These are phyloP conservation scores for Exutisphaerella laricina DNA, from an alignment of 2,329 filamentous ascomycete genomes.

Conservation along the genomic window DNA sequence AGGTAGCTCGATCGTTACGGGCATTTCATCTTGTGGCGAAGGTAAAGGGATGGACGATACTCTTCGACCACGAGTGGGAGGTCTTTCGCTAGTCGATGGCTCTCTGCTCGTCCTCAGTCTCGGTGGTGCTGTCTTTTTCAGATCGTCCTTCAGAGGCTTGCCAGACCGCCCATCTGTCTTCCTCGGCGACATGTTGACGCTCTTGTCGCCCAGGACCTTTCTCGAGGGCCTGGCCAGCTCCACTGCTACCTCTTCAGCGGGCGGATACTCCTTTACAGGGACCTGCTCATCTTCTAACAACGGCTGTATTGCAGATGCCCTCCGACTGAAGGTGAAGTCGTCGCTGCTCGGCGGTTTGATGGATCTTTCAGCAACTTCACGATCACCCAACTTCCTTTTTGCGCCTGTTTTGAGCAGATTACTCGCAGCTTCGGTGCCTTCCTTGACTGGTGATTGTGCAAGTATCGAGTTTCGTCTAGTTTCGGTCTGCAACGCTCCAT, in stretches of 20 bases:
- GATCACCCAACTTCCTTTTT: slow-evolving; percentile 54
- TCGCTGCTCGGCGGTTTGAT: slow-evolving; percentile 32
- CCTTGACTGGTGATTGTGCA: slow-evolving; percentile 35
- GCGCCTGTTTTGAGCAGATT: slow-evolving; percentile 43
- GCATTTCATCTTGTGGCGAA: slow-evolving; percentile 16
- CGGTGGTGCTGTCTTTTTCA: slow-evolving; percentile 17
- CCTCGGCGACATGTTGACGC: slow-evolving; percentile 34
- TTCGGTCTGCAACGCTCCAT: slow-evolving; percentile 44
- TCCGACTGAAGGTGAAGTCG: slow-evolving; percentile 46
- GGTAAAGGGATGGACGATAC: slow-evolving; percentile 20
- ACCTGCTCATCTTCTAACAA: slow-evolving; percentile 7
- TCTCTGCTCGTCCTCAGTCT: slow-evolving; percentile 8
- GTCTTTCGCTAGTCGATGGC: slow-evolving; percentile 19
- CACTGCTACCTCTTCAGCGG: slow-evolving; percentile 10
- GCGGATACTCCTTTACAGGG: slow-evolving; percentile 2
- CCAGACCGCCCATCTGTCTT: slow-evolving; percentile 22
- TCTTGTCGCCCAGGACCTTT: slow-evolving; percentile 40
- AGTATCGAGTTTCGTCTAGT: slow-evolving; percentile 41
- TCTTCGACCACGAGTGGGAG: slow-evolving; percentile 24
- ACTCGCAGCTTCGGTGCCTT: slow-evolving; percentile 30
- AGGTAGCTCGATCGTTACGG: slow-evolving; percentile 21
- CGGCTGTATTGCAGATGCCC: slow-evolving; percentile 17
- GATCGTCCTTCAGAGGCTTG: slow-evolving; percentile 15
- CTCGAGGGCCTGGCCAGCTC: slow-evolving; percentile 17
- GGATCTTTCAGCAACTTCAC: slow-evolving; percentile 44